These are phyloP conservation scores for Podospora fimiseda DNA, from an alignment of 495 filamentous ascomycete species.

Conservation along the genomic window DNA sequence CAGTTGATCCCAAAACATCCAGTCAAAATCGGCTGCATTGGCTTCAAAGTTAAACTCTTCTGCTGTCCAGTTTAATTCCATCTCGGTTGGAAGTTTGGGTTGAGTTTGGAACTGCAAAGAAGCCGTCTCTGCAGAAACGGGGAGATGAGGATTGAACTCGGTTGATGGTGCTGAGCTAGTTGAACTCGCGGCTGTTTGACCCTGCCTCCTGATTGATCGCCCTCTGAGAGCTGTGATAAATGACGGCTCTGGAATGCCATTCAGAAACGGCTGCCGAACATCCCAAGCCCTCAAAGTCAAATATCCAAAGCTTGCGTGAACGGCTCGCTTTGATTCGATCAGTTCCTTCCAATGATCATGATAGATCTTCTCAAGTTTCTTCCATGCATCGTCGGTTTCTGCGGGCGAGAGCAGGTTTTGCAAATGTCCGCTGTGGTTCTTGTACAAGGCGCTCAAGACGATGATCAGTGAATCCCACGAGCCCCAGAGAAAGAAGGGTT, in stretches of 20 bases:
- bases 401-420: neutral
- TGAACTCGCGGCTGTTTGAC: neutral
- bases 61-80: neutral
- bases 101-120: neutral
- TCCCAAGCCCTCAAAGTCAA: constrained; percentile 15
- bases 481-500: constrained; percentile 12
- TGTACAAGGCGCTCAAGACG: constrained; percentile 9
- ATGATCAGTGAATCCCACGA: constrained; percentile 13
- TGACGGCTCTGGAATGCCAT: neutral
- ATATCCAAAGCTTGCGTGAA: constrained; percentile 1
- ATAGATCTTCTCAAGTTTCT: constrained; percentile 8
- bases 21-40: constrained; percentile 1
- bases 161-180: neutral
- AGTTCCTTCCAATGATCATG: constrained; percentile 5
- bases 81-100: neutral
- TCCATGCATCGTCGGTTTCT: constrained; percentile 7
- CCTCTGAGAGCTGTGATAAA: constrained; percentile 6
- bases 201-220: neutral
- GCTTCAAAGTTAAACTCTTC: neutral
- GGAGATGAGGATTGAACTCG: too few relatives aligned
- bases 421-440: neutral
- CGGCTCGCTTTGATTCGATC: constrained; percentile 3
- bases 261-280: neutral
- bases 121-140: neutral
- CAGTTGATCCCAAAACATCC: constrained; percentile 12